phyloP scores from a whole-genome alignment of 225 moss, liverwort and hornwort species.

The Polytrichum formosum region DNA sequence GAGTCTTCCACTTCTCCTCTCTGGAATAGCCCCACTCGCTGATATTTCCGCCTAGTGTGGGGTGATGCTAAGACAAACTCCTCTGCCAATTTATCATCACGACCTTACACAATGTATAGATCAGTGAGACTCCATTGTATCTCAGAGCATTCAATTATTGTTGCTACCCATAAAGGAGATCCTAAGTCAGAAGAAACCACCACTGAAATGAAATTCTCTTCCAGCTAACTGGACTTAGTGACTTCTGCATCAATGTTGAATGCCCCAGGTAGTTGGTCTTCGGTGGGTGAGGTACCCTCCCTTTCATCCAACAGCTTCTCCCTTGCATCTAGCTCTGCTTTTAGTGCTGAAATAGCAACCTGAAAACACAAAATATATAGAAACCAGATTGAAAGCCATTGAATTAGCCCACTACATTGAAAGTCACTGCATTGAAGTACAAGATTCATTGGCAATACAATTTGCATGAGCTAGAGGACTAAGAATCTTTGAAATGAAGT shows the following conservation, averaged over 20 bases:
- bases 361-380: conserved; percentile 13
- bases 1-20: conserved; percentile 11
- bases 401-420: too few species aligned
- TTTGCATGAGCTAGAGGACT: too few species aligned
- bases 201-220: too few species aligned
- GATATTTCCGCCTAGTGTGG: conserved; percentile 20
- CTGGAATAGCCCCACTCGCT: conserved; percentile 16
- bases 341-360: conserved; percentile 26
- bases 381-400: too few species aligned
- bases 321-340: conserved; percentile 29
- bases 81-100: conserved; percentile 24
- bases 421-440: too few species aligned
- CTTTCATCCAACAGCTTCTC: conserved; percentile 23
- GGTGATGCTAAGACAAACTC: conserved; percentile 16
- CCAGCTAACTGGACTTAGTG: not conserved
- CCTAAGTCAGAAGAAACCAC: too few species aligned
- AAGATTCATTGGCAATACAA: too few species aligned
- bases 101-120: conserved; percentile 25
- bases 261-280: conserved; percentile 6
- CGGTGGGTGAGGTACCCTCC: conserved; percentile 15
- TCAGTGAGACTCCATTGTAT: conserved; percentile 5
- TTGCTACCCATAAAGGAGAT: too few species aligned
- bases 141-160: too few species aligned
- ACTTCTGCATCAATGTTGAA: conserved; percentile 18
- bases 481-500: too few species aligned